Evolutionary conservation across 441 rosid genomes (phyloP).

Genomic region (Aquilaria agallochum): DNA sequence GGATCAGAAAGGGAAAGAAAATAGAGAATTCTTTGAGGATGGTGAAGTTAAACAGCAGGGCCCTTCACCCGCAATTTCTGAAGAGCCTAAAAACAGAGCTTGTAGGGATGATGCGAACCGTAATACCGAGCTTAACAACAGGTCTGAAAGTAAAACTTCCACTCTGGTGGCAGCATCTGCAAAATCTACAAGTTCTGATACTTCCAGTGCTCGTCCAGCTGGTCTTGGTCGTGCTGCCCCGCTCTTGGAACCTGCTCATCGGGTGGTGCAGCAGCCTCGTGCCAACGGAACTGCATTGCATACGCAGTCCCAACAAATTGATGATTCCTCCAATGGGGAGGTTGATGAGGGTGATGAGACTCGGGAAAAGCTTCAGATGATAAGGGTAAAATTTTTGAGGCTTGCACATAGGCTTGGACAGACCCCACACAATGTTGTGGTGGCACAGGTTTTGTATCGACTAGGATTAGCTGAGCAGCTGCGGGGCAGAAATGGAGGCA

Average conservation of each 20-base stretch:
- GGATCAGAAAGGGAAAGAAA: slow-evolving; percentile 21
- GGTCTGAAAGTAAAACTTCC: slow-evolving; percentile 22
- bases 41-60: slow-evolving; percentile 20
- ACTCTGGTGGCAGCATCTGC: slow-evolving; percentile 32
- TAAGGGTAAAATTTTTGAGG: slow-evolving; percentile 92
- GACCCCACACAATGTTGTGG: slow-evolving; percentile 98
- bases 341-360: slow-evolving; percentile 86
- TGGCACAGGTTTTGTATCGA: slow-evolving; percentile 95
- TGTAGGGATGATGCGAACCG: slow-evolving; percentile 21
- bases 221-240: slow-evolving; percentile 94
- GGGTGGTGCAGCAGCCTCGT: slow-evolving; percentile 70
- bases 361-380: slow-evolving; percentile 96
- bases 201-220: slow-evolving; percentile 66
- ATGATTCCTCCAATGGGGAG: slow-evolving; percentile 62
- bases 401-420: slow-evolving; percentile 96
- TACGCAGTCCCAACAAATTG: slow-evolving; percentile 57
- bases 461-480: slow-evolving; percentile 98
- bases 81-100: slow-evolving; percentile 15
- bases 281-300: slow-evolving; percentile 67
- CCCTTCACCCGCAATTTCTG: slow-evolving; percentile 15
- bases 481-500: slow-evolving; percentile 94
- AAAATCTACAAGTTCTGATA: slow-evolving; percentile 34
- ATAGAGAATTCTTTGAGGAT: slow-evolving; percentile 15
- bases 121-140: slow-evolving; percentile 19
- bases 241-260: slow-evolving; percentile 67